phyloP scores from a whole-genome alignment of 495 filamentous ascomycete genomes.

The Arthonia radiata region DNA sequence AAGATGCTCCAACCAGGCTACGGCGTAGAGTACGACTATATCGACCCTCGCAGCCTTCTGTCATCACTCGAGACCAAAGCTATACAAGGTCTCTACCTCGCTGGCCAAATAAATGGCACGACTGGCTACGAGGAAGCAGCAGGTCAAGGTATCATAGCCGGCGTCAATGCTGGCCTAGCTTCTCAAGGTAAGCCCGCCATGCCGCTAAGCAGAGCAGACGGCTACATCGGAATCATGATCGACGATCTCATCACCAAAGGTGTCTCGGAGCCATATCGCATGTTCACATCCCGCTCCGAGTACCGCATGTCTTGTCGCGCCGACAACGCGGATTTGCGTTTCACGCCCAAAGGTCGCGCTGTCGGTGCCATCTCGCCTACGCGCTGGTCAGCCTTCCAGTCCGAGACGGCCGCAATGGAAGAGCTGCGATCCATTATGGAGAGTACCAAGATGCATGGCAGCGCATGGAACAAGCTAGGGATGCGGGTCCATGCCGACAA shows the following conservation, averaged over 20 bases:
- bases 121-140: conserved; percentile 96
- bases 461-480: conserved; percentile 42
- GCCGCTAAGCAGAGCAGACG: conserved; percentile 56
- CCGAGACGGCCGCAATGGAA: conserved; percentile 33
- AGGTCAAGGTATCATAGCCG: conserved; percentile 77
- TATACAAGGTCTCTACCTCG: conserved; percentile 72
- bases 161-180: conserved; percentile 72
- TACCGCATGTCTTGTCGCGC: conserved; percentile 77
- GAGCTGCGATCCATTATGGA: conserved; percentile 36
- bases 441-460: conserved; percentile 24
- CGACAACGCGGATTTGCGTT: conserved; percentile 78
- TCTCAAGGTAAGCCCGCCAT: conserved; percentile 37
- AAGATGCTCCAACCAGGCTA: conserved; percentile 91
- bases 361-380: conserved; percentile 56
- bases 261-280: conserved; percentile 88
- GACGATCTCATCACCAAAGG: conserved; percentile 96
- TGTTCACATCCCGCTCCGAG: conserved; percentile 93
- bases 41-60: conserved; percentile 71
- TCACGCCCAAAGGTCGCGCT: conserved; percentile 52
- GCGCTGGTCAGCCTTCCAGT: conserved; percentile 47
- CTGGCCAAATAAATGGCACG: conserved; percentile 94
- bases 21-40: conserved; percentile 96
- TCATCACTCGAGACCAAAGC: conserved; percentile 82
- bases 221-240: conserved; percentile 97
- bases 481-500: conserved; percentile 38